Percentiles rank a stretch among this genome's conserved stretches.
phyloP scores from a whole-genome alignment of 768 basidiomycete species.

The Phlebiopsis flavidoalba region DNA sequence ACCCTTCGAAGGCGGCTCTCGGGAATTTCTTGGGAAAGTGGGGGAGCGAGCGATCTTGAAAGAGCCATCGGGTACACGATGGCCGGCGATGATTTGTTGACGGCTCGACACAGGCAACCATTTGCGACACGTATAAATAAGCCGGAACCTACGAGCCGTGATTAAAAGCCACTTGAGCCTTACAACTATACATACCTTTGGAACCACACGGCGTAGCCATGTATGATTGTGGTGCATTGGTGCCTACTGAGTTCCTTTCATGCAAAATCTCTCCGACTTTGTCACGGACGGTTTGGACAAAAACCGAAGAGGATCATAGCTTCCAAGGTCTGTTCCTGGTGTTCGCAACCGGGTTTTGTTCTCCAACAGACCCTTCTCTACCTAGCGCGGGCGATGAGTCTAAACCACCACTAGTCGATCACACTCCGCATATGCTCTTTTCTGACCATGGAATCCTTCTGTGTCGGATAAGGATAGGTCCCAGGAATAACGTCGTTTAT shows the following conservation, averaged over 20 bases:
- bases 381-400: conserved; percentile 88
- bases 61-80: conserved; percentile 98
- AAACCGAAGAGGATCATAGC: conserved; percentile 90
- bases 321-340: conserved; percentile 94
- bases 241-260: conserved; percentile 96
- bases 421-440: conserved; percentile 86
- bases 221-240: conserved; percentile 93
- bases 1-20: conserved; percentile 94
- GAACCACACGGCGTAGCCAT: conserved; percentile 99
- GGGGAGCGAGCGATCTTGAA: conserved; percentile 98
- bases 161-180: conserved; percentile 9
- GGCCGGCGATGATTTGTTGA: conserved; percentile 96
- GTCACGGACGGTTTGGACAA: conserved; percentile 93
- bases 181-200: conserved; percentile 57
- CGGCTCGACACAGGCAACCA: conserved; percentile 99
- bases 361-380: conserved; percentile 85
- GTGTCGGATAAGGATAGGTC: conserved; percentile 67
- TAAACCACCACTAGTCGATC: no score
- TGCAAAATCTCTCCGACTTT: conserved; percentile 96
- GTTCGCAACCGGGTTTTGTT: conserved; percentile 98
- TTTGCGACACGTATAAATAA: conserved; percentile 99
- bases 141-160: conserved; percentile 66
- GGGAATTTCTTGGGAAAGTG: conserved; percentile 97
- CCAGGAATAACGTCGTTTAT: conserved; percentile 99
- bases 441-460: conserved; percentile 85